Evolutionary conservation across 1,284 basidiomycete genomes (phyloP), one percentile per base, ranked within the genome.

Genomic region (Paramarasmius palmivorus): DNA sequence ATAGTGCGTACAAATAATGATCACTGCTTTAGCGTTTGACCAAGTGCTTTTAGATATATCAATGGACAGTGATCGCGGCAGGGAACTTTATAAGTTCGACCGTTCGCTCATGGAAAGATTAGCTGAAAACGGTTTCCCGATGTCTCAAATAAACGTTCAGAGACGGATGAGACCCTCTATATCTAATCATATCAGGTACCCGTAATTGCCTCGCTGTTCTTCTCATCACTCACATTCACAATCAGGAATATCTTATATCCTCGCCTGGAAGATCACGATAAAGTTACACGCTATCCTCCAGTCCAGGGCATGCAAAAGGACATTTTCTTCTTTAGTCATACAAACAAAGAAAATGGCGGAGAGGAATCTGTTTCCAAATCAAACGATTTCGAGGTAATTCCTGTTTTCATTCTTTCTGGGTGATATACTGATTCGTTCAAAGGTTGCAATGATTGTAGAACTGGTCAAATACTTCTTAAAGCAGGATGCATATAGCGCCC

Each of bases 391-490:
- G 89, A 92, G 77, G 88, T 84, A 52, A 54, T 71, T 10, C 25
- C 20, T 3, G 19, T 15, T n/a, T 48, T 37, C 39, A 29, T 44
- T 8, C 39, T 2, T 26, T 32, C 17, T 37, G 49, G 35, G 32
- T 42, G 38, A 32, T 6, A 32, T 32, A 44, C 19, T 8, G 41
- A 44, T 23, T 22, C 35, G 6, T 29, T 2, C 4, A 55, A 42
- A 89, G 88, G 86, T 86, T 5, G 62, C 71, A 4, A 88, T 90
- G 83, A 84, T 86, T 49, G 75, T 76, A 42, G 88, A 89, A 57
- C 72, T 91, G 1, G 86, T 90, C 2, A 63, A 86, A 2, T 84
- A 91, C 62, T 73, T 92, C 9, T 65, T 89, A 14, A 74, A 79
- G 70, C 84, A 64, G 52, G 76, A 86, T 68, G 82, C 83, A 38